Base-by-base conservation (phyloP, 2,329 filamentous ascomycete species). In the Ceratocystiopsis minuta region DNA sequence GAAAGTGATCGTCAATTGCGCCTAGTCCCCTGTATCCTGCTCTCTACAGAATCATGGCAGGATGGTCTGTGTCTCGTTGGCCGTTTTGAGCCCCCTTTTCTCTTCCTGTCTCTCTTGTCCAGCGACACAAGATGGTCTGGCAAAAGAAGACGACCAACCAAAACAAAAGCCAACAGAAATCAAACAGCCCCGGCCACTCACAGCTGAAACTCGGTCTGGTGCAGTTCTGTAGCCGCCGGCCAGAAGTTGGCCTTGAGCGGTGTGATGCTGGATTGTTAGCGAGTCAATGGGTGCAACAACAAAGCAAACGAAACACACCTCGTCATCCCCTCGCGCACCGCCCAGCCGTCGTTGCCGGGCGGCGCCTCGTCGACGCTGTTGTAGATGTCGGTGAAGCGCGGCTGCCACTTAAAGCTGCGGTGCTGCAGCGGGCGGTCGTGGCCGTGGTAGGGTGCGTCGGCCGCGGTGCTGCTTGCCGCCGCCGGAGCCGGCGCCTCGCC, bases 371-470 rank as follows among this genome's bases (percentile, higher is more conserved):
- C 75, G n/a, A 95, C 86, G 50, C 81, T 87, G 55, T 80, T 74
- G 58, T 85, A 85, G 3, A 96, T 85, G 58, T 93, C 87, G 32
- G 73, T 68, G 59, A 96, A 90, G 48, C 74, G 75, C 3, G 88
- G 90, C 38, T 82, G 76, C 90, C 90, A 96, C 61, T 88, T 92
- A 67, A 95, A 96, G 60, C 92, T 82, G 57, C 82, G 84, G 59
- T 93, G 84, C 43, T 41, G 42, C 17, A 50, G 32, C 9, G 45
- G 42, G 7, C 34, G 14, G 28, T 66, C 70, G 28, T 68, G 62
- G 35, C 61, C 53, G 4, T 43, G 43, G 28, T 15, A 5, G 16
- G 16, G 28, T 15, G 38, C 18, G 18, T 14, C 38, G 12, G 18
- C 36, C 24, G n/a, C 37, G n/a, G 15, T 10, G 34, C 52, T 49